Base-by-base conservation (phyloP, 2,329 filamentous ascomycete genomes). In the Neocucurbitaria cava region DNA sequence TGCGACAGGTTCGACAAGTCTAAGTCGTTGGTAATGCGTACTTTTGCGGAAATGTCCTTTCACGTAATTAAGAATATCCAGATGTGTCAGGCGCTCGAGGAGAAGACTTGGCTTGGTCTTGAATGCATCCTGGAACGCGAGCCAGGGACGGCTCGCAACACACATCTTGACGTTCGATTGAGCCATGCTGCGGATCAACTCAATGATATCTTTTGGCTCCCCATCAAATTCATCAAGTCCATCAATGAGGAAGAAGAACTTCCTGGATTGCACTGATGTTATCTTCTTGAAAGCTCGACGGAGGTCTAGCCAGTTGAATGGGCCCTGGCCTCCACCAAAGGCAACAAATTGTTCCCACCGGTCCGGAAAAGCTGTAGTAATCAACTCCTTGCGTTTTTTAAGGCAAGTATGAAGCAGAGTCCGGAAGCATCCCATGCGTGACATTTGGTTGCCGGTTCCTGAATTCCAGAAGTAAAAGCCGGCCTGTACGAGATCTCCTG, bases 221-320 rank as follows among this genome's bases (percentile, higher is more conserved):
- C 50, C 50, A 17, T 45, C 39, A 21, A 44, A 53, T 6, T 53
- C 50, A 17, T 53, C 24, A 6, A 65, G 28, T 0, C 62, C 62
- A 28, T 64, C 48, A 23, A 58, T 53, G 1, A 65, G 24, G 38
- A 59, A 64, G 46, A 59, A 59, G 75, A 82, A 79, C 11, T 81
- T 52, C 0, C 77, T 81, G 0, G 78, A 80, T 47, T 81, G 81
- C 7, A 78, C 80, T n/a, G 77, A 77, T 0, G 79, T 78, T 1
- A 78, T 71, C 38, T 79, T 81, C 1, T 79, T n/a, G 55, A 50
- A 40, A 39, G 41, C 24, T 11, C 23, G 17, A 33, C 30, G 13
- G 18, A 45, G n/a, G 21, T 45, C 28, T 52, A 45, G 52, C 59
- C 59, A 5, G 43, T 33, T 7, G 26, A 33, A 46, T 52, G 60